Percentiles rank a stretch among this genome's conserved stretches.
Conservation (phyloP, 2,329 filamentous ascomycete species). For the Teratosphaeria destructans region DNA sequence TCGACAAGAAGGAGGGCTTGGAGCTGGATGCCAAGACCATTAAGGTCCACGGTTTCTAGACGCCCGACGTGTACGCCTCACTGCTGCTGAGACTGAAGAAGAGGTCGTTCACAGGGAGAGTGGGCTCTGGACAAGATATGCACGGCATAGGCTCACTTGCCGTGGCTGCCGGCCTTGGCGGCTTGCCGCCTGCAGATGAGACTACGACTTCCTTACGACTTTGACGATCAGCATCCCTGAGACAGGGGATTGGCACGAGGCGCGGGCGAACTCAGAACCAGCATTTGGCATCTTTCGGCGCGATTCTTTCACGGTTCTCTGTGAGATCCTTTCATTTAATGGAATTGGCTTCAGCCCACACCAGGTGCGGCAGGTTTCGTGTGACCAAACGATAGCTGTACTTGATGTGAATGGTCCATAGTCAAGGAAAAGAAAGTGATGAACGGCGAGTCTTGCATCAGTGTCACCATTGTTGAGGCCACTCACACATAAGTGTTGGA, state of each 20-base stretch:
- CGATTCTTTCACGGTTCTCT: not conserved
- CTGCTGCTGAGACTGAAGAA: not conserved
- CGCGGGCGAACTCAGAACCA: not conserved
- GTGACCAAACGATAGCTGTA: not conserved
- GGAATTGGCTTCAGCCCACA: not conserved
- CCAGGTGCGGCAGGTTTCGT: not conserved
- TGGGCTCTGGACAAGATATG: not conserved
- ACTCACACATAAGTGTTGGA: not conserved
- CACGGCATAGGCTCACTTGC: not conserved
- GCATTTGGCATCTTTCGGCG: not conserved
- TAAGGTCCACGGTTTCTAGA: slow-evolving; percentile 53
- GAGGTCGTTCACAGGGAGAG: not conserved
- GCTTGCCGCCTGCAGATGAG: not conserved
- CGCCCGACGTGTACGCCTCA: not conserved
- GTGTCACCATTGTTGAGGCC: not conserved
- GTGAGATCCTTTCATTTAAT: not conserved
- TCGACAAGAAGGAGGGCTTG: slow-evolving; percentile 89
- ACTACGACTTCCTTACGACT: not conserved
- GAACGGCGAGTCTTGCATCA: not conserved
- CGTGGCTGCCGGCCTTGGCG: not conserved
- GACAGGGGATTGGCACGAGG: not conserved
- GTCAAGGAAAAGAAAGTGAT: not conserved
- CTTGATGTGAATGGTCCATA: not conserved
- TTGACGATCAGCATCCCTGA: not conserved
- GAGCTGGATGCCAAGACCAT: slow-evolving; percentile 94